Percentiles rank a stretch among this genome's conserved stretches.
These are phyloP conservation scores for Tulasnella sp. DNA, from an alignment of 768 basidiomycete genomes.

Conservation along the genomic window DNA sequence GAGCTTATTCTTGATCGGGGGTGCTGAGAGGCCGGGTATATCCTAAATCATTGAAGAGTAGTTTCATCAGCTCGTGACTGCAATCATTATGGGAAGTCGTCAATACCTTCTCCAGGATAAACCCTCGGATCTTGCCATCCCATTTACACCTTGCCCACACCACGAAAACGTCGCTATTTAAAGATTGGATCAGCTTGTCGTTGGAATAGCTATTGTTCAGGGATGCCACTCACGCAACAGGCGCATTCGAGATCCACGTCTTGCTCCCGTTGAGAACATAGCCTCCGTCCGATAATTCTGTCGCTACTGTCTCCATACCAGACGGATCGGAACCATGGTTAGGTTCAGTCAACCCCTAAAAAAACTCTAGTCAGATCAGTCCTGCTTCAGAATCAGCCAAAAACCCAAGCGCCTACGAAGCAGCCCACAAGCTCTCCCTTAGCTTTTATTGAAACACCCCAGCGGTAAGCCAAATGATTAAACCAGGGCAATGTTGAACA, in stretches of 20 bases:
- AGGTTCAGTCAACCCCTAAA: constrained; percentile 86
- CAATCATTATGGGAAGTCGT: too few relatives aligned
- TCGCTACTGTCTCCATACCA: constrained; percentile 93
- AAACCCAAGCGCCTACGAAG: constrained; percentile 52
- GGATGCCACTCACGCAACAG: constrained; percentile 58
- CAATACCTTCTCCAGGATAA: constrained; percentile 77
- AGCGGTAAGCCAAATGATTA: not conserved
- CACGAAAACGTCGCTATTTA: constrained; percentile 68
- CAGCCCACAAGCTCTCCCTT: constrained; percentile 83
- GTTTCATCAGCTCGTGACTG: too few relatives aligned
- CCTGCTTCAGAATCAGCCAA: not conserved
- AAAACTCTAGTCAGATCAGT: not conserved
- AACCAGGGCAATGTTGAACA: too few relatives aligned
- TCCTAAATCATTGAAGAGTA: constrained; percentile 39
- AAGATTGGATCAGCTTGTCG: not conserved
- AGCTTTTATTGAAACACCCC: constrained; percentile 34
- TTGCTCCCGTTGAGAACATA: constrained; percentile 85
- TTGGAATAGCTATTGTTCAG: not conserved
- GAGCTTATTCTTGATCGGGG: constrained; percentile 86
- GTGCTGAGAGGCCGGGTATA: constrained; percentile 68
- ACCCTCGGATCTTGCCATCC: constrained; percentile 85
- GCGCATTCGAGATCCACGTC: constrained; percentile 95
- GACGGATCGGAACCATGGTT: constrained; percentile 95
- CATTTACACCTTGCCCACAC: constrained; percentile 94
- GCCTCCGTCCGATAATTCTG: constrained; percentile 66